Base-by-base conservation (phyloP, 1,139 yeast genomes). In the Scheffersomyces lignicola region DNA sequence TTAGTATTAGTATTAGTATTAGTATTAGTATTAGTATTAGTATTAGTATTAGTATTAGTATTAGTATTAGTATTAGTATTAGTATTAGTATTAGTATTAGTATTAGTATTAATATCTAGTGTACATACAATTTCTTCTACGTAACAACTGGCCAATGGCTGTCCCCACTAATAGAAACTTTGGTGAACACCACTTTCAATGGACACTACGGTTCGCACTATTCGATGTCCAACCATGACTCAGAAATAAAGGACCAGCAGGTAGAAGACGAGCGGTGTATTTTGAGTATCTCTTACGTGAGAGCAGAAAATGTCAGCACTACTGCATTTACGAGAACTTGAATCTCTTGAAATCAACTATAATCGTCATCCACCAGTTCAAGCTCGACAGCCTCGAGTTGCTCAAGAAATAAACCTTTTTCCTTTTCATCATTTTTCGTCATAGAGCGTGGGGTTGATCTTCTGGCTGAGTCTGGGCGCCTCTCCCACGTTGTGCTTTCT, bases 401-500 rank as follows among this genome's bases (percentile, higher is more conserved):
- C 18, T 26, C 16, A 26, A 26, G 20, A 26, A 10, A 20, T 9
- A n/a, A 20, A 20, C 23, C n/a, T 20, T 21, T 28, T 18, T 14
- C 17, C 15, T 13, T 7, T 25, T 16, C 24, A 15, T 3, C 11
- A 7, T 14, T 15, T 12, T 23, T 31, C 18, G 10, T 29, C 21
- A 33, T 24, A 44, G 14, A 44, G 23, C 9, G 32, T 35, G 18
- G 61, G 62, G 29, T 49, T 49, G 34, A 52, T 47, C 14, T 46
- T 59, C 32, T 51, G 53, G 13, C 51, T 56, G 44, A 64, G 51
- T 44, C 75, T 54, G 24, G 73, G 70, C 13, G 64, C 38, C 41
- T 69, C 74, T 4, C 76, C 76, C 18, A 69, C 76, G 44, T 69
- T 69, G 45, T 70, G 75, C 52, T 68, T 69, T 57, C 94, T 80